phyloP scores from a whole-genome alignment of 2,329 filamentous ascomycete species.

The Blastomyces gilchristii region DNA sequence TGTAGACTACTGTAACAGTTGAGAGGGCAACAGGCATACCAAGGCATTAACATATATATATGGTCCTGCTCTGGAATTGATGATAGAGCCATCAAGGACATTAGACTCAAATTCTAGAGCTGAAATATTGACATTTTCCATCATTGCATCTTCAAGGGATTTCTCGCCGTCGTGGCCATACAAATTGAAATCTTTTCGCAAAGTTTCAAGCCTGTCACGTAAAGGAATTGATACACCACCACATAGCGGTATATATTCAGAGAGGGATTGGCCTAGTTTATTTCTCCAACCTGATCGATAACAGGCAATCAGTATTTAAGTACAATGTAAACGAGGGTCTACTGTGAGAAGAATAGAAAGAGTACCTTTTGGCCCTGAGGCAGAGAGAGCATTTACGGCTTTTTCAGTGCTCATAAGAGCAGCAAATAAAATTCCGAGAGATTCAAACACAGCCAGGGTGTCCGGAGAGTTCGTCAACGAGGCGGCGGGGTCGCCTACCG shows the following conservation, averaged over 20 bases:
- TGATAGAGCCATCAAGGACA: slow-evolving; percentile 56
- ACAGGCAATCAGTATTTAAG: background rate
- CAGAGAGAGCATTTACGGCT: slow-evolving; percentile 29
- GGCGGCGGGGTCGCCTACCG: slow-evolving; percentile 19
- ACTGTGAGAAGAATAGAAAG: background rate
- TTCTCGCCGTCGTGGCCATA: slow-evolving; percentile 34
- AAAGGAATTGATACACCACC: slow-evolving; percentile 31
- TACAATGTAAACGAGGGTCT: background rate
- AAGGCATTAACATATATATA: slow-evolving; percentile 78
- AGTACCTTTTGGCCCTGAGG: slow-evolving; percentile 27
- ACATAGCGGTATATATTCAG: slow-evolving; percentile 33
- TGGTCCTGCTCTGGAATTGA: slow-evolving; percentile 69
- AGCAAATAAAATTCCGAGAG: slow-evolving; percentile 33
- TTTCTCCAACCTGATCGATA: slow-evolving; percentile 26
- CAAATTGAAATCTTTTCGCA: slow-evolving; percentile 36
- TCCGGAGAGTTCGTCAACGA: slow-evolving; percentile 28
- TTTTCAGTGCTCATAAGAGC: slow-evolving; percentile 30
- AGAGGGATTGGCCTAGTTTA: slow-evolving; percentile 31
- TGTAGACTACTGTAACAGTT: background rate
- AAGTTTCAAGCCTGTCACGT: slow-evolving; percentile 29
- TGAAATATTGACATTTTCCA: slow-evolving; percentile 35
- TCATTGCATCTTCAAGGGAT: slow-evolving; percentile 34
- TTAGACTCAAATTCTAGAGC: slow-evolving; percentile 44
- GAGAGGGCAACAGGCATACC: slow-evolving; percentile 39
- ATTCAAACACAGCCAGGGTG: slow-evolving; percentile 33